These are phyloP conservation scores for Penicillium corylophilum DNA, from an alignment of 2,329 filamentous ascomycete species.

Conservation along the genomic window DNA sequence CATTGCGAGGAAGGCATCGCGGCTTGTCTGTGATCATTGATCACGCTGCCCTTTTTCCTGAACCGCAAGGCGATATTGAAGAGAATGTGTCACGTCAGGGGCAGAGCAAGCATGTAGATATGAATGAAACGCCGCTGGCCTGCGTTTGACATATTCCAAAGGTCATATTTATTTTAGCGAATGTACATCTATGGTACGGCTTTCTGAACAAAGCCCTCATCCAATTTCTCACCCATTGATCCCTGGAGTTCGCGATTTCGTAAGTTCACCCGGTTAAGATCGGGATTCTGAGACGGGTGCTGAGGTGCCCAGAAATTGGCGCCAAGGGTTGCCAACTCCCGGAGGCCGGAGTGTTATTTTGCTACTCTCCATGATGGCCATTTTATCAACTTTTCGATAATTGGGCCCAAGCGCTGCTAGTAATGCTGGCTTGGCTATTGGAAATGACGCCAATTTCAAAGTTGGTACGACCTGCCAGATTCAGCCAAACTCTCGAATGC, in stretches of 20 bases:
- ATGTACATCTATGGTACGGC: neutral
- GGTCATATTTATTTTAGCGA: neutral
- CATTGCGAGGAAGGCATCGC: conserved; percentile 57
- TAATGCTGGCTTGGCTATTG: neutral
- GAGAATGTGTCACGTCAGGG: neutral
- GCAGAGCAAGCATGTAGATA: neutral
- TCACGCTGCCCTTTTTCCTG: conserved; percentile 24
- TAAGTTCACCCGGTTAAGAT: neutral
- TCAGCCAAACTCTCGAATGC: neutral
- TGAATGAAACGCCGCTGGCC: neutral
- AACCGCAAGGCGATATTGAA: neutral
- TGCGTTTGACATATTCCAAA: neutral
- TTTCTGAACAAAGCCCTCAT: too few relatives aligned
- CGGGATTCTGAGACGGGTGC: neutral
- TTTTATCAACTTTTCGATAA: neutral
- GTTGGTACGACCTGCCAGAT: neutral
- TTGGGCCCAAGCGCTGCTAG: neutral
- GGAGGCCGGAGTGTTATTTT: neutral
- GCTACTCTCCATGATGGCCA: neutral
- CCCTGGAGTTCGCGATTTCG: too few relatives aligned
- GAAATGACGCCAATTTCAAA: neutral
- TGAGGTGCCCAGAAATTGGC: neutral
- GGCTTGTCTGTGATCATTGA: conserved; percentile 57
- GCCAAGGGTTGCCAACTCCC: neutral
- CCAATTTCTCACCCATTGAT: too few relatives aligned